phyloP scores from a whole-genome alignment of 768 basidiomycete species.

The Hericium coralloides region DNA sequence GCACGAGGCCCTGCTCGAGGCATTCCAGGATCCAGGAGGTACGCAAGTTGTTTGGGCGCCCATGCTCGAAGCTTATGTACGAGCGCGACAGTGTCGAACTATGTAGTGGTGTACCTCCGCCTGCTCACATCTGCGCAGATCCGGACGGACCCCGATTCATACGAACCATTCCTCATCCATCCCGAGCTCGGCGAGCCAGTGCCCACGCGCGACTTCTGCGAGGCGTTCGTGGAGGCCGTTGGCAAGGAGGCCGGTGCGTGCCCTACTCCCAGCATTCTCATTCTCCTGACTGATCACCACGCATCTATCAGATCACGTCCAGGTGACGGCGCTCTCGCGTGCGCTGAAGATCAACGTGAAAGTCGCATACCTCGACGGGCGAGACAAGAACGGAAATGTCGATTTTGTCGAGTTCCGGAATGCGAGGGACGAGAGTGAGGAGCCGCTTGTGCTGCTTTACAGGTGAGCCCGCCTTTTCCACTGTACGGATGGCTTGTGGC shows the following conservation, averaged over 20 bases:
- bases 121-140: conserved; percentile 81
- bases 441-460: conserved; percentile 66
- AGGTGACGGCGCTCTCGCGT: conserved; percentile 67
- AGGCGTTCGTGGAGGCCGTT: conserved; percentile 64
- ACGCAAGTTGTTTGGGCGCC: neutral
- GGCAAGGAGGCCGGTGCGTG: conserved; percentile 67
- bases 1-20: conserved; percentile 30
- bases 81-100: conserved; percentile 44
- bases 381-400: conserved; percentile 36
- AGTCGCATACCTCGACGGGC: conserved; percentile 78
- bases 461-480: conserved; percentile 36
- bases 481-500: neutral
- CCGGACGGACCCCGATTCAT: conserved; percentile 49
- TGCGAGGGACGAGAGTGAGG: conserved; percentile 30
- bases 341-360: conserved; percentile 59
- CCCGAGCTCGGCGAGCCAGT: conserved; percentile 59
- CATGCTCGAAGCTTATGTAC: neutral
- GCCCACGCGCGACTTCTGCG: conserved; percentile 59
- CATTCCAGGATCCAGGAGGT: conserved; percentile 50
- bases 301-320: conserved; percentile 57
- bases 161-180: conserved; percentile 66
- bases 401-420: conserved; percentile 61
- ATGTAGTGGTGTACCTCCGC: conserved; percentile 73
- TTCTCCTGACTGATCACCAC: neutral
- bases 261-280: neutral